Conservation (phyloP, 1,284 basidiomycete species). For the Tylopilus orsonianus region DNA sequence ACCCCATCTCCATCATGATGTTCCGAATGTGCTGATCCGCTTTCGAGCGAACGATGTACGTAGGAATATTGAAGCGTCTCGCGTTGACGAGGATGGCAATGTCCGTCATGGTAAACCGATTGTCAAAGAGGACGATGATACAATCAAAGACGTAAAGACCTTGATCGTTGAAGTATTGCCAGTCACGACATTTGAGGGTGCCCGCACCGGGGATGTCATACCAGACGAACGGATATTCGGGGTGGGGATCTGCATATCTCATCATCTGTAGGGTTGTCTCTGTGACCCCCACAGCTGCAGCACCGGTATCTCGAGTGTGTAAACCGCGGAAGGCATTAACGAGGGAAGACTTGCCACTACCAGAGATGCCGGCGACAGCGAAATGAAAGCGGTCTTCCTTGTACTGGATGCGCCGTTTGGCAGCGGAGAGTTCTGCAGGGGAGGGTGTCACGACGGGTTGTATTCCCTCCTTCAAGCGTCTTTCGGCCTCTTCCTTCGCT, state of each 20-base stretch:
- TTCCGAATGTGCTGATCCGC: constrained; percentile 7
- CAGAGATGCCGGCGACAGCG: constrained; percentile 15
- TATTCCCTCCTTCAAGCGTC: constrained; percentile 9
- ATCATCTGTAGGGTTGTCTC: constrained; percentile 13
- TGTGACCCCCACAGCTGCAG: constrained; percentile 11
- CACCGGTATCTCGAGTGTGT: constrained; percentile 1
- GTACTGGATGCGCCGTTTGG: constrained; percentile 12
- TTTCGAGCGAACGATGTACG: constrained; percentile 8
- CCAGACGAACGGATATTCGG: constrained; percentile 12
- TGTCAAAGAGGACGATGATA: constrained; percentile 10
- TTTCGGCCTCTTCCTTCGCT: constrained; percentile 10
- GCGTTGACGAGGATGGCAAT: constrained; percentile 7
- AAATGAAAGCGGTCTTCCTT: constrained; percentile 14
- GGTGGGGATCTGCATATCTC: constrained; percentile 9
- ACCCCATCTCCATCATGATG: constrained; percentile 10
- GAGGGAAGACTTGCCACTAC: constrained; percentile 20
- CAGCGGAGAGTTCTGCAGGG: constrained; percentile 3
- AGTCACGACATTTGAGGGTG: constrained; percentile 12
- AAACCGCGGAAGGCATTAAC: constrained; percentile 19
- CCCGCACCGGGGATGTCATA: constrained; percentile 17
- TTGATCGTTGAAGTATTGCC: constrained; percentile 20
- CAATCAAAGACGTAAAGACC: constrained; percentile 19
- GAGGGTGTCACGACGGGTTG: constrained; percentile 9
- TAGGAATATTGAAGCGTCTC: constrained; percentile 4
- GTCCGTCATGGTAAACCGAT: not conserved